These are phyloP conservation scores for Annona squamosa DNA, from an alignment of 164 flowering plant genomes.

Conservation along the genomic window DNA sequence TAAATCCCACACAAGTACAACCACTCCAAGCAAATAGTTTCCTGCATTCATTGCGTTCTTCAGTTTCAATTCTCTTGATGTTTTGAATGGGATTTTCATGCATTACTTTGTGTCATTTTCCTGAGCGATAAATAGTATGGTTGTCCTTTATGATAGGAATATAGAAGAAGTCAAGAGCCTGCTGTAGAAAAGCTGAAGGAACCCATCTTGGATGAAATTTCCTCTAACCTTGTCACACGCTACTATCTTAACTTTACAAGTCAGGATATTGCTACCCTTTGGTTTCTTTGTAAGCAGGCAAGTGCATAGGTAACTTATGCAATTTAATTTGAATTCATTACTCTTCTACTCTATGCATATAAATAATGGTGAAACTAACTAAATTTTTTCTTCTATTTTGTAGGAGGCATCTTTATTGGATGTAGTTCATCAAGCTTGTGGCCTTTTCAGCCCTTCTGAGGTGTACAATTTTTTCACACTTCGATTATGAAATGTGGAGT, in stretches of 20 bases:
- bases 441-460: slow-evolving; percentile 67
- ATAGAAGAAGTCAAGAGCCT: slow-evolving; percentile 64
- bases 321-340: neutral
- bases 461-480: slow-evolving; percentile 28
- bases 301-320: neutral
- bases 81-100: neutral
- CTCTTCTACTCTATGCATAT: neutral
- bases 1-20: neutral
- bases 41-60: neutral
- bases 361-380: neutral
- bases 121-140: neutral
- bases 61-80: neutral
- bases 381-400: slow-evolving; percentile 2
- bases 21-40: neutral
- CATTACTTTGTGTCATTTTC: neutral
- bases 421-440: slow-evolving; percentile 79
- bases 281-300: slow-evolving; percentile 96
- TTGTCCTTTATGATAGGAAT: slow-evolving; percentile 36
- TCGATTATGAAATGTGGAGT: neutral
- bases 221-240: slow-evolving; percentile 38
- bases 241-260: slow-evolving; percentile 62
- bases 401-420: slow-evolving; percentile 87
- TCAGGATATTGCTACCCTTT: slow-evolving; percentile 61
- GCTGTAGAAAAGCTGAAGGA: slow-evolving; percentile 74
- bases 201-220: slow-evolving; percentile 63